phyloP scores from a whole-genome alignment of 2,329 filamentous ascomycete species.

The Purpureocillium lavendulum region DNA sequence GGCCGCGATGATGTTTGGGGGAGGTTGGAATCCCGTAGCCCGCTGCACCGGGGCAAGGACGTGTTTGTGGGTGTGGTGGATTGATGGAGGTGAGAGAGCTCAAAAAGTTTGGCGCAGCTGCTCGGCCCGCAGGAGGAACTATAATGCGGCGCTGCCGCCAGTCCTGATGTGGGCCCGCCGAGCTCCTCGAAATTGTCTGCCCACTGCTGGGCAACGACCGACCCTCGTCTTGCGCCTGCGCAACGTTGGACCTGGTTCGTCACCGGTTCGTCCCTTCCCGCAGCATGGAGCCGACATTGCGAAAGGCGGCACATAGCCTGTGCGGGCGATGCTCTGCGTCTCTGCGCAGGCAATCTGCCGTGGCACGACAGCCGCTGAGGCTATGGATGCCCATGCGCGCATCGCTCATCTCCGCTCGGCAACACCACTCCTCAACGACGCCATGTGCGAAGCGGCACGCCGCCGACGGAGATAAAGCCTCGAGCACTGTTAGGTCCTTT shows the following conservation, averaged over 20 bases:
- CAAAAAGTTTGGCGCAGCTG: constrained; percentile 18
- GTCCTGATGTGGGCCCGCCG: constrained; percentile 15
- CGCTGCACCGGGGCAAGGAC: too few relatives aligned
- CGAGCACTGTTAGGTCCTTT: constrained; percentile 15
- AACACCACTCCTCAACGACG: constrained; percentile 14
- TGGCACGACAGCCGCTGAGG: constrained; percentile 10
- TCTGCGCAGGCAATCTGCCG: constrained; percentile 19
- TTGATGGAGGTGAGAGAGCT: constrained; percentile 13
- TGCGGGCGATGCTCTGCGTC: constrained; percentile 32
- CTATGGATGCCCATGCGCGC: constrained; percentile 18
- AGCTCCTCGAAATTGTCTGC: constrained; percentile 14
- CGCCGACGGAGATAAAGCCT: constrained; percentile 8
- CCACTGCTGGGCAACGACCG: neutral
- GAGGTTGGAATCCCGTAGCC: constrained; percentile 5
- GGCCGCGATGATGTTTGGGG: constrained; percentile 8
- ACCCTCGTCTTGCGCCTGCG: too few relatives aligned
- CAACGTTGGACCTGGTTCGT: too few relatives aligned
- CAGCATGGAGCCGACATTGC: constrained; percentile 31
- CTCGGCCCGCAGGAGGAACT: constrained; percentile 23
- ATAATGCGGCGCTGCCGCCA: constrained; percentile 21
- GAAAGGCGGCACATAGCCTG: constrained; percentile 27
- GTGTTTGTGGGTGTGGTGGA: too few relatives aligned
- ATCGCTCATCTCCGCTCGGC: constrained; percentile 13
- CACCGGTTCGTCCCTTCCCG: too few relatives aligned
- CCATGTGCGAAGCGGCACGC: constrained; percentile 10